Evolutionary conservation across 1,139 yeast species (phyloP), one percentile per base, ranked within the genome.

Genomic region (Yarrowia galli): DNA sequence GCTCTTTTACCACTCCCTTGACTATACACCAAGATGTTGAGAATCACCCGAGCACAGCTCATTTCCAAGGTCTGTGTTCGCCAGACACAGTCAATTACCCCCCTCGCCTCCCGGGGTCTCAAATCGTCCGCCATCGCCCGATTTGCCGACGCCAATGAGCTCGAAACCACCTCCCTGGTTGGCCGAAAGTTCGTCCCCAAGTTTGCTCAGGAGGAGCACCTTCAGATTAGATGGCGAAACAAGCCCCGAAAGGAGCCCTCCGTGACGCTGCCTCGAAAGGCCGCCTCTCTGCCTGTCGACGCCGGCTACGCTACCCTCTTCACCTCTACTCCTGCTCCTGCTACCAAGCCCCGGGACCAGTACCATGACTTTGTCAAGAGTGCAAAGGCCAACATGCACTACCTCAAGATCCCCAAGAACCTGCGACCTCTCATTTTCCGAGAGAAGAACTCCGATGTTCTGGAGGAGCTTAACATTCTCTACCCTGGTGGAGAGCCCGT

Each of bases 191-290:
- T 58, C 51, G 51, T 43, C 16, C 64, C 64, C 64, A 42, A 58
- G 51, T 61, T 61, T 48, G 66, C 66, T 38, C 66, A 61, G 56
- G 56, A 23, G 20, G 66, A 61, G 46, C 66, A 61, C 38, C 2
- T 61, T n/a, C 66, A 61, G 66, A 46, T 61, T 16, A 16, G 15
- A 8, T 46, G 56, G 66, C 43, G 66, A 42, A 46, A 48, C 18
- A 69, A 70, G 56, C 69, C 73, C 35, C 67, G 68, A 18, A 58
- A 68, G 1, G 67, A 69, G 40, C 72, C 73, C 42, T 23, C 72
- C 20, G 60, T 65, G 10, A 67, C 64, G n/a, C 65, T 72, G 18
- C 67, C 74, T 40, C 69, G 73, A 22, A 69, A 69, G 38, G 68
- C 68, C 12, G 56, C 71, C 4, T 38, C 32, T 15, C 69, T 70